A percentile compares a stretch with the other conserved stretches of the same genome.
These are phyloP conservation scores for Raffaelea deltoideospora DNA, from an alignment of 2,329 filamentous ascomycete species.

Conservation along the genomic window DNA sequence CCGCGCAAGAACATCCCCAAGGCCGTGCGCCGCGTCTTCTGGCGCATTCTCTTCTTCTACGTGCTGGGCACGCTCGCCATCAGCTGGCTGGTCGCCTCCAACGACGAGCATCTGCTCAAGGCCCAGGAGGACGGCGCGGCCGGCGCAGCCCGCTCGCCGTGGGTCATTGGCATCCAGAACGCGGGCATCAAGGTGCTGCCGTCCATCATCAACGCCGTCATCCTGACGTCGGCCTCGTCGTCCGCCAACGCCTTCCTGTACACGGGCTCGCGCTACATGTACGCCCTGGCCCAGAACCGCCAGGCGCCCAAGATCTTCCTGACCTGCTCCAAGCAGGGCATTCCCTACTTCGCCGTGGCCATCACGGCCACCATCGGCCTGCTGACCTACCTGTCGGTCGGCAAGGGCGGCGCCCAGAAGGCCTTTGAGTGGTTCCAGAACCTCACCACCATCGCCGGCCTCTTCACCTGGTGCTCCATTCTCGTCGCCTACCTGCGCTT, in stretches of 20 bases:
- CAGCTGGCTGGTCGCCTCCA: slow-evolving; percentile 49
- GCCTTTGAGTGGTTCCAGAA: slow-evolving; percentile 12
- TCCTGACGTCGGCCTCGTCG: slow-evolving; percentile 42
- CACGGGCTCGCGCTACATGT: slow-evolving; percentile 43
- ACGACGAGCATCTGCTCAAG: slow-evolving; percentile 37
- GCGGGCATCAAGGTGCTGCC: slow-evolving; percentile 48
- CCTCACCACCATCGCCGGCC: slow-evolving; percentile 47
- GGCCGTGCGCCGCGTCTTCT: slow-evolving; percentile 45
- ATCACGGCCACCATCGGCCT: slow-evolving; percentile 44
- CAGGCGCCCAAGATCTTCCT: slow-evolving; percentile 44
- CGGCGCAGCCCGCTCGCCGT: slow-evolving; percentile 38
- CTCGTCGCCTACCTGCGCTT: slow-evolving; percentile 56
- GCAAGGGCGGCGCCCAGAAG: slow-evolving; percentile 39
- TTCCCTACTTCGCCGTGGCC: slow-evolving; percentile 22
- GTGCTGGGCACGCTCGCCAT: slow-evolving; percentile 46
- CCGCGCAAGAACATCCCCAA: slow-evolving; percentile 48
- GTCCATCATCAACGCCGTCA: slow-evolving; percentile 46
- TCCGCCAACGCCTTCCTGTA: slow-evolving; percentile 46
- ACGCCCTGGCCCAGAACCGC: slow-evolving; percentile 42
- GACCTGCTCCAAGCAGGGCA: slow-evolving; percentile 36
- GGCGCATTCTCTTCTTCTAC: slow-evolving; percentile 48
- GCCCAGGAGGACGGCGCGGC: slow-evolving; percentile 27
- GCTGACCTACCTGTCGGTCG: slow-evolving; percentile 56
- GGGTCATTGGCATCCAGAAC: slow-evolving; percentile 52
- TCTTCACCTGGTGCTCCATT: slow-evolving; percentile 54